Evolutionary conservation across 805 yeast species (phyloP), one percentile per base, ranked within the genome.

Genomic region (fission yeast (Schizosaccharomyces pombe)): DNA sequence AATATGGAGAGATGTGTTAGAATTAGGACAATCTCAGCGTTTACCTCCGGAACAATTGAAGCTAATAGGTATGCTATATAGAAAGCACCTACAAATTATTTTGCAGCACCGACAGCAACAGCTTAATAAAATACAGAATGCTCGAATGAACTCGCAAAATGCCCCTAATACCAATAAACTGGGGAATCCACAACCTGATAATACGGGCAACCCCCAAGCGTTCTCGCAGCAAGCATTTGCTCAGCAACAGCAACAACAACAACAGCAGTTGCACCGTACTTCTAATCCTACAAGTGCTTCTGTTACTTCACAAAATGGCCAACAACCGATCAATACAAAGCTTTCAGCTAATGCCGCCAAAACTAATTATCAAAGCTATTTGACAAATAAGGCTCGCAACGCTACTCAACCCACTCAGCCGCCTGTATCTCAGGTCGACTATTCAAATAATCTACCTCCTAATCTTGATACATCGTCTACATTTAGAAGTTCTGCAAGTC

Each of bases 41-140:
- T 29, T 49, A 19, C 28, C 24, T 5, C 34, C 39, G 14, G 53
- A 49, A 32, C 53, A 49, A 32, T 16, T 30, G n/a, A 32, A 49
- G 8, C 19, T 19, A 1, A 49, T 49, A 16, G 31, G 53, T 6
- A 28, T 49, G 9, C 26, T 49, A 4, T 49, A 26, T 32, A 34
- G 30, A 22, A 30, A 49, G 33, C 53, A 49, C 19, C 28, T 49
- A 37, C 53, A 49, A 30, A n/a, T 49, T 2, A 5, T 31, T 5
- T 3, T 49, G 11, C 49, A 43, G 16, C 53, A 49, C 12, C 53
- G 39, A 49, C 53, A 49, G 22, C 22, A 26, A 49, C 47, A 40
- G n/a, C 37, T 32, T 8, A 32, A 32, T 32, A 43, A 43, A 22
- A 26, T 26, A n/a, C 49, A 26, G 26, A 14, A 19, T 9, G 49